These are phyloP conservation scores for Vavraia culicis DNA, from an alignment of 371 early-diverging fungal genomes.

Conservation along the genomic window DNA sequence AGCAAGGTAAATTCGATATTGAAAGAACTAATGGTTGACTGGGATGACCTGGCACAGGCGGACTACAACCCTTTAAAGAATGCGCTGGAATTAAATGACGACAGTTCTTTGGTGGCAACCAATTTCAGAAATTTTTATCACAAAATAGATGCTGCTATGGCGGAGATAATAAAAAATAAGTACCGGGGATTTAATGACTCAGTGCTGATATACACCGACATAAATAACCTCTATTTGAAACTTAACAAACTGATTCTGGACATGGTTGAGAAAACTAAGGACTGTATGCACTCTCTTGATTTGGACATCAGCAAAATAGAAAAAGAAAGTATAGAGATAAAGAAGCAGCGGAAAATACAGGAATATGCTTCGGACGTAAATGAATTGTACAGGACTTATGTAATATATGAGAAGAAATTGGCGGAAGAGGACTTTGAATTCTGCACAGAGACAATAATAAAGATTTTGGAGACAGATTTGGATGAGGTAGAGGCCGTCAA, in stretches of 20 bases:
- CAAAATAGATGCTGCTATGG: constrained; percentile 34
- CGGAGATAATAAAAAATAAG: constrained; percentile 28
- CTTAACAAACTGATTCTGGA: constrained; percentile 2
- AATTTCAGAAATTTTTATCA: constrained; percentile 33
- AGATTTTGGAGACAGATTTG: too few species aligned
- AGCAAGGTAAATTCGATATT: constrained; percentile 15
- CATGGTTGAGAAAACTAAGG: background rate
- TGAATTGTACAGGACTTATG: constrained; percentile 7
- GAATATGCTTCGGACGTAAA: constrained; percentile 9
- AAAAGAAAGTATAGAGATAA: constrained; percentile 3
- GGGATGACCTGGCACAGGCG: constrained; percentile 29
- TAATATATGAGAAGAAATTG: background rate
- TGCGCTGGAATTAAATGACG: constrained; percentile 17
- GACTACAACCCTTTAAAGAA: constrained; percentile 35
- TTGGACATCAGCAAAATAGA: constrained; percentile 16
- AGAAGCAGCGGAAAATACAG: constrained; percentile 12
- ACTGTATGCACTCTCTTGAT: background rate
- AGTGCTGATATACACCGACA: constrained; percentile 26
- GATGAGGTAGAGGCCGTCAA: too few species aligned
- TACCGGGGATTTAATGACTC: constrained; percentile 36
- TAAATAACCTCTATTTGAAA: constrained; percentile 15
- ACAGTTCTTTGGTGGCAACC: background rate
- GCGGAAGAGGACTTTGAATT: too few species aligned
- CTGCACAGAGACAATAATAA: too few species aligned
- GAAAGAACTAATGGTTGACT: constrained; percentile 37